Conservation (phyloP, 805 yeast genomes). For the Yamadazyma philogaea region DNA sequence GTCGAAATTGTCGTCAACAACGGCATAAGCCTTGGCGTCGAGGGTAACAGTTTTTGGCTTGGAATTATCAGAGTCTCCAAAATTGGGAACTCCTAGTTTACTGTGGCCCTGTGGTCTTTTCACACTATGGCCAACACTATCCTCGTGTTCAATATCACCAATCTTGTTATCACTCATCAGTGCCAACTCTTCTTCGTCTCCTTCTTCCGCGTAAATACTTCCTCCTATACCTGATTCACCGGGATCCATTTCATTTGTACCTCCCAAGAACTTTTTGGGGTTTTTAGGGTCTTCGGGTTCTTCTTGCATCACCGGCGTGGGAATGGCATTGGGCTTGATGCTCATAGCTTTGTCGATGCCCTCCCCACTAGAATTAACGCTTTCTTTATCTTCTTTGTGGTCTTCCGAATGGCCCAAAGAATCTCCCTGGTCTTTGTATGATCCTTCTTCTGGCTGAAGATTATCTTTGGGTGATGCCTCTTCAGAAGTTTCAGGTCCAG, state of each 20-base stretch:
- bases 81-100: conserved; percentile 12
- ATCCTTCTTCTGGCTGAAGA: no score
- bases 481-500: neutral
- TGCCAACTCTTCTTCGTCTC: conserved; percentile 14
- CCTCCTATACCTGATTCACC: conserved; percentile 17
- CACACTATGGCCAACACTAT: conserved; percentile 9
- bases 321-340: conserved; percentile 6
- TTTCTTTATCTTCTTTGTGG: neutral
- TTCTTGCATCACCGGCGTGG: neutral
- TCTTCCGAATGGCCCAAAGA: no score
- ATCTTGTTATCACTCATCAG: conserved; percentile 10
- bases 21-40: conserved; percentile 10
- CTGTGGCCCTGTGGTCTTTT: conserved; percentile 9
- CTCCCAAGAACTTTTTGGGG: conserved; percentile 24
- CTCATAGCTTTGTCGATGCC: no score
- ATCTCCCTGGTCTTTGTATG: no score
- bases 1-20: conserved; percentile 15
- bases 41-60: conserved; percentile 8
- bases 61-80: conserved; percentile 6
- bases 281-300: conserved; percentile 16
- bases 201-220: conserved; percentile 15
- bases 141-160: conserved; percentile 14
- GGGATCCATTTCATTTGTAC: conserved; percentile 17
- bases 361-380: no score
- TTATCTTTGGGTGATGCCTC: neutral